A percentile compares a stretch with the other conserved stretches of the same genome.
Conservation (phyloP, 176 grass and related monocot species). For the Bonia amplexicaulis region DNA sequence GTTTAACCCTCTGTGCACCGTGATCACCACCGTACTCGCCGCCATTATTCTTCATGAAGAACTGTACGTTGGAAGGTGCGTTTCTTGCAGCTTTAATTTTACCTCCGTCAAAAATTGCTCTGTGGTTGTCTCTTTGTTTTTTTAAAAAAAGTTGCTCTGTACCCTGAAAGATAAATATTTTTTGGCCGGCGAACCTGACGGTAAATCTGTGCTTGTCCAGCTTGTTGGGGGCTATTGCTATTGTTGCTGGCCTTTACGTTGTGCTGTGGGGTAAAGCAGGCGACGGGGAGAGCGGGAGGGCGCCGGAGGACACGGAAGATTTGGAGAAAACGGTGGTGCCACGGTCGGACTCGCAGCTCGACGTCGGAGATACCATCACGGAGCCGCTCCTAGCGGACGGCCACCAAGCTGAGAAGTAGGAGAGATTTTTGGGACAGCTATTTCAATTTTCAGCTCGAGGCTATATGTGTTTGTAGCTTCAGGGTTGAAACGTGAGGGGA, state of each 20-base stretch:
- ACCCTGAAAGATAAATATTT: no score
- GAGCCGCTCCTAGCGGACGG: background rate
- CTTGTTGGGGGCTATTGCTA: slow-evolving; percentile 27
- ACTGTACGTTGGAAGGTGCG: slow-evolving; percentile 59
- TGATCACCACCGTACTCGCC: slow-evolving; percentile 53
- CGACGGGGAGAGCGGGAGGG: background rate
- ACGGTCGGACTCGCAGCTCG: background rate
- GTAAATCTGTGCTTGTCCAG: background rate
- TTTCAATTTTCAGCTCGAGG: no score
- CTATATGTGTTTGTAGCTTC: no score
- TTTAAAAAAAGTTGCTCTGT: no score
- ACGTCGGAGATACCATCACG: background rate
- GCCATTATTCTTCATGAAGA: slow-evolving; percentile 43
- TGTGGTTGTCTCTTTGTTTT: no score
- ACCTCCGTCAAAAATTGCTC: no score
- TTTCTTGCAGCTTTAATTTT: no score
- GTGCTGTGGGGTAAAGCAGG: slow-evolving; percentile 45
- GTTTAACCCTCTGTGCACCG: slow-evolving; percentile 63
- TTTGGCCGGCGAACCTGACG: no score
- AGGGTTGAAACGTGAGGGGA: no score
- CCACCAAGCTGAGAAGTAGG: background rate
- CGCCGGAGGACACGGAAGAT: background rate
- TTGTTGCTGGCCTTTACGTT: slow-evolving; percentile 32
- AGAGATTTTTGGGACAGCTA: no score
- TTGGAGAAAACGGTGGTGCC: background rate